Evolutionary conservation across 2,329 filamentous ascomycete species (phyloP).

Genomic region (Aspergillus fischeri): DNA sequence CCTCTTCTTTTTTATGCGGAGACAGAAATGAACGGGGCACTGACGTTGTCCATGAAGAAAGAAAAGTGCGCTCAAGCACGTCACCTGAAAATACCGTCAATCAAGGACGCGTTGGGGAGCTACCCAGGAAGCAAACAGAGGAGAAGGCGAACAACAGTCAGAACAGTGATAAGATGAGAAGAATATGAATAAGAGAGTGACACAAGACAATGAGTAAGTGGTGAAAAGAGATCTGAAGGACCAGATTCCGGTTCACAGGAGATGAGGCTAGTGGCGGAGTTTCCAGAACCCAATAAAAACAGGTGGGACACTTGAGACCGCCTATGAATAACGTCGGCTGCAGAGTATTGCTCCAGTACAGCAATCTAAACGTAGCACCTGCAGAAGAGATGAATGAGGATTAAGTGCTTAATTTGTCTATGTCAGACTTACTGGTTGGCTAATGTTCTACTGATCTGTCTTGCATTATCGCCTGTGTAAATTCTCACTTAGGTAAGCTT

Average conservation of each 20-base stretch:
- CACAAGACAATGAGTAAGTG: conserved; percentile 8
- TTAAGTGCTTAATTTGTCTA: background rate
- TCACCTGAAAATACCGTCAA: conserved; percentile 23
- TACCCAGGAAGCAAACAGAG: background rate
- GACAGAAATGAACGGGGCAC: conserved; percentile 14
- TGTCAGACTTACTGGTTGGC: background rate
- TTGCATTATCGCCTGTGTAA: background rate
- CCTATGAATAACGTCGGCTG: background rate
- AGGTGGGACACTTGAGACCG: background rate
- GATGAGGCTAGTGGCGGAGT: conserved; percentile 19
- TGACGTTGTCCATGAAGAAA: conserved; percentile 44
- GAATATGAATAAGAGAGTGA: conserved; percentile 6
- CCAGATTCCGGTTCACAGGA: conserved; percentile 18
- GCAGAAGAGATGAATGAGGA: background rate
- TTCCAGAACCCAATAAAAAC: conserved; percentile 18
- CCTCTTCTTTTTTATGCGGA: background rate
- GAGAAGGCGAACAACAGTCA: conserved; percentile 6
- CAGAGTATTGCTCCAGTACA: background rate
- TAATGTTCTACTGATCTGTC: background rate
- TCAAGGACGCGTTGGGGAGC: conserved; percentile 9
- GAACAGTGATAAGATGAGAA: conserved; percentile 1
- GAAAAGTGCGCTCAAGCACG: conserved; percentile 34
- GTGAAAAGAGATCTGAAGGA: conserved; percentile 18
- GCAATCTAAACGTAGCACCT: background rate
- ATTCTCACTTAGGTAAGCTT: background rate